These are phyloP conservation scores for Narthecium ossifragum DNA, from an alignment of 106 monocot species.

Conservation along the genomic window DNA sequence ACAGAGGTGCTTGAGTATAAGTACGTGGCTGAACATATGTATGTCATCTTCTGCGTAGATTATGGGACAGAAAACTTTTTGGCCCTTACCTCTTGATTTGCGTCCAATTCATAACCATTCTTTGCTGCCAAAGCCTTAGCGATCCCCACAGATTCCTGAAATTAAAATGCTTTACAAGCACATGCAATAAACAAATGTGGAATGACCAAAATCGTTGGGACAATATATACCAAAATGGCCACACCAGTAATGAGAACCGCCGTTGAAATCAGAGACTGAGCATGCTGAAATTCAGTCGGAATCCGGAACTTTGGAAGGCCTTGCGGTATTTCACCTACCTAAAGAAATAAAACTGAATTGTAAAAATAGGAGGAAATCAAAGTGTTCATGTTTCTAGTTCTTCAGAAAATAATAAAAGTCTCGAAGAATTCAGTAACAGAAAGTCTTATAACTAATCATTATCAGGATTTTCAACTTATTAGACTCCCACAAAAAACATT, in stretches of 20 bases:
- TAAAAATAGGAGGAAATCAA: neutral
- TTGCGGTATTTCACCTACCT: conserved; percentile 97
- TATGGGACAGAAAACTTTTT: too few species aligned
- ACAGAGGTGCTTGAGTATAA: too few species aligned
- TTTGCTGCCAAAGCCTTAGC: conserved; percentile 99
- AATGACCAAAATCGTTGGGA: neutral
- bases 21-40: too few species aligned
- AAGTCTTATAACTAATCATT: too few species aligned
- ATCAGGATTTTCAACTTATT: too few species aligned
- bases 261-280: conserved; percentile 73
- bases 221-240: conserved; percentile 75
- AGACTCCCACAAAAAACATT: too few species aligned
- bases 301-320: conserved; percentile 86
- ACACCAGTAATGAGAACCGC: conserved; percentile 97
- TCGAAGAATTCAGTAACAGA: too few species aligned
- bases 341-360: conserved; percentile 8
- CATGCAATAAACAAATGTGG: conserved; percentile 1
- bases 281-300: conserved; percentile 81
- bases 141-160: conserved; percentile 97
- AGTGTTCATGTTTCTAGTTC: neutral
- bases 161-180: neutral
- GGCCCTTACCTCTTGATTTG: conserved; percentile 99
- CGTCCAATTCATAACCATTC: conserved; percentile 96
- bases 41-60: too few species aligned
- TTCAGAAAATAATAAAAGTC: neutral